Evolutionary conservation across 2,329 filamentous ascomycete genomes (phyloP).

Genomic region (Xylariaceae sp.): DNA sequence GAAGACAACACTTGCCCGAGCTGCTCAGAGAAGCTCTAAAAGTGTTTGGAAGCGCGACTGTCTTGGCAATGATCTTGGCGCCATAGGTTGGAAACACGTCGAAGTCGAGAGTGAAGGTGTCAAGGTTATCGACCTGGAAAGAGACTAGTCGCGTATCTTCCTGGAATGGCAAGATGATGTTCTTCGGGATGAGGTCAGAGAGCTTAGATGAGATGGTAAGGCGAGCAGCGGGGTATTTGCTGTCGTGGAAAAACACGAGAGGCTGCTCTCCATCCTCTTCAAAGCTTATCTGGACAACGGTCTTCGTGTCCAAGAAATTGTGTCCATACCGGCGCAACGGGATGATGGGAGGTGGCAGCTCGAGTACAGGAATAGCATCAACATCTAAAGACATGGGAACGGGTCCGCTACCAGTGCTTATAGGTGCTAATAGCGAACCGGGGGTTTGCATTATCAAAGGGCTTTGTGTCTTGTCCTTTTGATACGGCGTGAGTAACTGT

Average conservation of each 20-base stretch:
- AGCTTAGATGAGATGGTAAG: constrained; percentile 96
- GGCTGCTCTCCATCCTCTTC: constrained; percentile 72
- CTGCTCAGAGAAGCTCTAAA: constrained; percentile 75
- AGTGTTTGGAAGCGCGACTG: constrained; percentile 82
- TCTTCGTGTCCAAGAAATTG: constrained; percentile 98
- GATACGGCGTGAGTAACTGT: constrained; percentile 71
- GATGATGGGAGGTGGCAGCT: constrained; percentile 92
- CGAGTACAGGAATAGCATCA: constrained; percentile 88
- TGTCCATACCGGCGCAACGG: constrained; percentile 92
- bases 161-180: constrained; percentile 91
- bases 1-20: constrained; percentile 77
- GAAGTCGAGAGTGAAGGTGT: constrained; percentile 92
- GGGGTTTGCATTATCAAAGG: constrained; percentile 43
- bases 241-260: constrained; percentile 93
- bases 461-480: constrained; percentile 42
- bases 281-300: constrained; percentile 89
- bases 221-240: constrained; percentile 91
- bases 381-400: constrained; percentile 68
- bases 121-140: constrained; percentile 92
- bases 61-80: constrained; percentile 95
- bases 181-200: constrained; percentile 93
- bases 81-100: constrained; percentile 98
- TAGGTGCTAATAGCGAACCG: constrained; percentile 37
- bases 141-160: constrained; percentile 92
- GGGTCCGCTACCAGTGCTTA: constrained; percentile 50